Conservation (phyloP, 2,329 filamentous ascomycete species). For the Thelonectria blattea region DNA sequence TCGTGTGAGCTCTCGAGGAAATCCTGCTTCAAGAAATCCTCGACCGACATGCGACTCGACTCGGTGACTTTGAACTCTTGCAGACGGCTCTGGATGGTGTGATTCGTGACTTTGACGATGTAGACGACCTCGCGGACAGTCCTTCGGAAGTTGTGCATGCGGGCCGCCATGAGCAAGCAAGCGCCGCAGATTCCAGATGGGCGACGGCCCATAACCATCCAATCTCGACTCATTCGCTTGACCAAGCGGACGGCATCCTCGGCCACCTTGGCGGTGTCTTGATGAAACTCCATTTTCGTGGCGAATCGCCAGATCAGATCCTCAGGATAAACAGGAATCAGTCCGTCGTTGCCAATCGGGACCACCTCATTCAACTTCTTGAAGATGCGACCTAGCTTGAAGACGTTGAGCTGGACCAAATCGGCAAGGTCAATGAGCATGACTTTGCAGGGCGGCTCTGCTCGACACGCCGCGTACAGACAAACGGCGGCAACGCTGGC, state of each 20-base stretch:
- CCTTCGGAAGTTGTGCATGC: constrained; percentile 97
- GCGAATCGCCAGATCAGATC: constrained; percentile 92
- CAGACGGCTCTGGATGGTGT: constrained; percentile 89
- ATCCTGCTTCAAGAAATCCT: constrained; percentile 78
- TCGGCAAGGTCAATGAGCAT: constrained; percentile 98
- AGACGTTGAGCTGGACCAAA: constrained; percentile 82
- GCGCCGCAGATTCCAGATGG: constrained; percentile 95
- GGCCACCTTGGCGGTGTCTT: constrained; percentile 81
- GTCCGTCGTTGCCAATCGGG: constrained; percentile 69
- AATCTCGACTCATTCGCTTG: constrained; percentile 92
- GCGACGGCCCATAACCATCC: constrained; percentile 94
- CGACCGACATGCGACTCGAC: constrained; percentile 83
- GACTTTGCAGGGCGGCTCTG: constrained; percentile 77
- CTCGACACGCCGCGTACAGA: constrained; percentile 86
- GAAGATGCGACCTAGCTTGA: constrained; percentile 88
- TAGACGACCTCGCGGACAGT: constrained; percentile 96
- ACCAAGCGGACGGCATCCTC: constrained; percentile 87
- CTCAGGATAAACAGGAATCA: constrained; percentile 79
- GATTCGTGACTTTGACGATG: constrained; percentile 93
- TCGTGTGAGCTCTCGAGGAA: constrained; percentile 77
- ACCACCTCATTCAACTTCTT: constrained; percentile 79
- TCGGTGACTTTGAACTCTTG: constrained; percentile 91
- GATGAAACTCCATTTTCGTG: constrained; percentile 87
- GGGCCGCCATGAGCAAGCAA: constrained; percentile 90
- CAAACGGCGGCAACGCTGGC: constrained; percentile 88